These are phyloP conservation scores for Nephelium lappaceum DNA, from an alignment of 345 rosid species.

Conservation along the genomic window DNA sequence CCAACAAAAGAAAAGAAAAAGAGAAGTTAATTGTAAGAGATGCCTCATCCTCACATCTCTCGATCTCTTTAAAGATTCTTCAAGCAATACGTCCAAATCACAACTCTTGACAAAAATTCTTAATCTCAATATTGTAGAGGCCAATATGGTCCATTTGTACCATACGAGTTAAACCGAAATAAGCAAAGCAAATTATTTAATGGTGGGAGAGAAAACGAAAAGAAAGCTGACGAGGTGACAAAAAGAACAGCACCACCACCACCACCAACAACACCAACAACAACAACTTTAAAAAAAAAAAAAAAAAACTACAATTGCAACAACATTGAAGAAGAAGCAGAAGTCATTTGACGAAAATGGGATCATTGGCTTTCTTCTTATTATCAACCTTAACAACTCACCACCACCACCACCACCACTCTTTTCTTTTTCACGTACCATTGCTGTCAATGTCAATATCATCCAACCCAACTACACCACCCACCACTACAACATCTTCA, in stretches of 20 bases:
- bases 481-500: neutral
- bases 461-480: neutral
- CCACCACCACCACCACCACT: conserved; percentile 7
- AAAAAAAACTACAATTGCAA: neutral
- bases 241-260: conserved; percentile 19
- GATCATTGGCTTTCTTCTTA: conserved; percentile 38
- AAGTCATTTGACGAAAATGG: conserved; percentile 32
- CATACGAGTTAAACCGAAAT: neutral
- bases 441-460: conserved; percentile 8
- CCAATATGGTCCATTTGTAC: neutral
- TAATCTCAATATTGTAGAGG: neutral
- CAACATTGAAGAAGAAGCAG: conserved; percentile 5
- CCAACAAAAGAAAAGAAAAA: conserved; percentile 2
- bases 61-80: neutral
- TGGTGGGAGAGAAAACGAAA: conserved; percentile 29
- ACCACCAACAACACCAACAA: conserved; percentile 17
- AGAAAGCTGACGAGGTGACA: conserved; percentile 25
- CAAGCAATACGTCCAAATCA: neutral
- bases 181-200: neutral
- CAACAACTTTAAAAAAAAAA: conserved; percentile 14
- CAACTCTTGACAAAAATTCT: neutral
- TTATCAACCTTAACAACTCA: conserved; percentile 26
- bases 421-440: conserved; percentile 16
- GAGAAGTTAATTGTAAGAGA: too few species aligned
- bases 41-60: neutral